Evolutionary conservation across 108 stramenopile species (phyloP), one percentile per base, ranked within the genome.

Genomic region (Pelagomonas calceolata): DNA sequence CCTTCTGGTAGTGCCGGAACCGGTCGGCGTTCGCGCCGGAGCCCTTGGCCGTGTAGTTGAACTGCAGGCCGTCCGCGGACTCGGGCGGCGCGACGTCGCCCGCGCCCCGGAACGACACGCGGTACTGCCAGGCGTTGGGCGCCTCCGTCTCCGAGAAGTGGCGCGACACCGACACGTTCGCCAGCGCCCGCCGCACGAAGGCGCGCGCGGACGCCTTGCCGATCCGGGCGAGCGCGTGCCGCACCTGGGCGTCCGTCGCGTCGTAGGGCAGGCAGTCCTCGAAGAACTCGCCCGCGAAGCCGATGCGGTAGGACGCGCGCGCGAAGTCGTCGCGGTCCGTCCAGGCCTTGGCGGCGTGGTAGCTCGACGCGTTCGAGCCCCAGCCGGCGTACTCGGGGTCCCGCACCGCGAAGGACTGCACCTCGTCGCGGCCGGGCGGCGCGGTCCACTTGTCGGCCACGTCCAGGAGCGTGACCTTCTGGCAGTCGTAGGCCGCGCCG

Each of bases 201-300:
- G 10, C 16, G 14, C 14, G 10, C 44, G 10, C 14, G 14, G 44
- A 45, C 14, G 44, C 44, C 14, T 16, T 10, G 44, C 44, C 44
- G 44, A 45, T 45, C 14, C 14, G 10, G 14, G 14, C 14, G 44
- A 45, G 44, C 44, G 44, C 44, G 14, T 45, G 14, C 44, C 16
- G 44, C 14, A 45, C 16, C 36, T 81, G 78, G 44, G 45, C 35
- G 32, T 82, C 70, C 45, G 65, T 65, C 32, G 81, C 85, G 68
- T 80, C 79, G 73, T 85, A 78, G n/a, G 65, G 69, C 30, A 85
- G 75, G 69, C 85, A 85, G 32, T 70, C 67, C 30, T 79, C 79
- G n/a, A 33, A 36, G 29, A 63, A 10, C 14, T 15, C 44, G 44
- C 44, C 44, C 14, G 14, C 44, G 16, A 45, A 45, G 44, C 14